Base-by-base conservation (phyloP, 306 rosid genomes). In the Fagus crenata region DNA sequence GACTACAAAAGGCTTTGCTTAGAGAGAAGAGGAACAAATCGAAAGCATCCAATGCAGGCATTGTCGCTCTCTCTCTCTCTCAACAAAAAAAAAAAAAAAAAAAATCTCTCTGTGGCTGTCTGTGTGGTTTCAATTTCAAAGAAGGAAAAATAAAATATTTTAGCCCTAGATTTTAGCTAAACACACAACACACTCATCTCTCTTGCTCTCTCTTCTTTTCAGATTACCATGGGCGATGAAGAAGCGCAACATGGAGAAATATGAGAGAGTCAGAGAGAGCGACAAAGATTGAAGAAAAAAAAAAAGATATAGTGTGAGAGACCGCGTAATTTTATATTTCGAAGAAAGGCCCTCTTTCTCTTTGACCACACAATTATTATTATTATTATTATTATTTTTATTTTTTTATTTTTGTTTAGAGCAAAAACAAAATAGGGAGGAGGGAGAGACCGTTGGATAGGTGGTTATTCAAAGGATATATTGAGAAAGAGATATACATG, bases 11-110 rank as follows among this genome's bases (percentile, higher is more conserved):
- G 1, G 74, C 12, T 41, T 54, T 73, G 89, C 87, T 76, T 72
- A 91, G 91, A 81, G 87, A 87, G 88, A 95, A 89, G 86, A 95
- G 90, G 64, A 87, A 74, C 72, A 81, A 82, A 92, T 95, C 99
- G 39, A 90, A 33, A 77, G 89, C 84, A 59, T 89, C 90, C 72
- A 89, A 77, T 39, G 92, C 83, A 76, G 86, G 49, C 91, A 90
- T 90, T 86, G 69, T 18, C 71, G 79, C 78, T 80, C 75, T 73
- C 79, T 59, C 36, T 83, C 53, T 74, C 55, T 40, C 43, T 49
- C 53, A 22, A 22, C 28, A 22, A 22, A 22, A 22, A 22, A 22
- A 22, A 22, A 22, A 22, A 22, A 22, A 22, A 22, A 22, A 22
- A 22, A 22, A 22, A 22, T 22, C 28, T 22, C 28, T 22, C 28